Percentiles rank a stretch among this genome's conserved stretches.
phyloP scores from a whole-genome alignment of 202 grass and related monocot genomes.

The Thinopyrum obtusiflorum region DNA sequence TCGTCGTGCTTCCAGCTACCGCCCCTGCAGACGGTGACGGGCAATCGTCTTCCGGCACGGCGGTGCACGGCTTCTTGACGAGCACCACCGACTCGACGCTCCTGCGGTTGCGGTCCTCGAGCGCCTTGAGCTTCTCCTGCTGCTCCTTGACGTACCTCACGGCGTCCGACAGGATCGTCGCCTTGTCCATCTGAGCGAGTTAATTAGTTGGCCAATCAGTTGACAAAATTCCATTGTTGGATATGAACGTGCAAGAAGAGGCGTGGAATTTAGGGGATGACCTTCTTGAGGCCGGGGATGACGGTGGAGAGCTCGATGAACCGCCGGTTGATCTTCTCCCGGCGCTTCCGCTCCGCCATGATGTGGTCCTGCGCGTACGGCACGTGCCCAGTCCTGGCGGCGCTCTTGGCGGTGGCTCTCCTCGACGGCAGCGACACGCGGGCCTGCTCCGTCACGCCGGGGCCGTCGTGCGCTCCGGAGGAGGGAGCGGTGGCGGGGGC shows the following conservation, averaged over 20 bases:
- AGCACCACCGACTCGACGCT: conserved; percentile 42
- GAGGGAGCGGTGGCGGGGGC: not conserved
- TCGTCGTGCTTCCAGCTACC: not conserved
- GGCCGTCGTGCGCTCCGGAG: not conserved
- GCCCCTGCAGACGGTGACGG: not conserved
- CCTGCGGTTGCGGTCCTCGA: conserved; percentile 35
- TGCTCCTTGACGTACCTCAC: conserved; percentile 72
- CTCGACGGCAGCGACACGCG: not conserved
- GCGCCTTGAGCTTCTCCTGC: conserved; percentile 52
- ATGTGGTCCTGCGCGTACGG: conserved; percentile 61
- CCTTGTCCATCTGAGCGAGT: conserved; percentile 70
- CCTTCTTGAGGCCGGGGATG: conserved; percentile 78
- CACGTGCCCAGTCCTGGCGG: not conserved
- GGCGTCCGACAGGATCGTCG: conserved; percentile 73
- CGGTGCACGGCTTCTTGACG: conserved; percentile 25
- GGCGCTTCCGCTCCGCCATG: conserved; percentile 63
- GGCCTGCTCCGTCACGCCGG: not conserved
- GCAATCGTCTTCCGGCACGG: not conserved
- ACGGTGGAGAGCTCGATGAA: conserved; percentile 78
- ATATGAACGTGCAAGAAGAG: not conserved
- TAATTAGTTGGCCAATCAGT: not conserved
- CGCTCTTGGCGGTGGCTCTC: not conserved
- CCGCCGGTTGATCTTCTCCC: conserved; percentile 76
- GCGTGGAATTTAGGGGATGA: not conserved
- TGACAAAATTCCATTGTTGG: not conserved